Evolutionary conservation across 1,284 basidiomycete species (phyloP), one percentile per base, ranked within the genome.

Genomic region (Mycena sp.): DNA sequence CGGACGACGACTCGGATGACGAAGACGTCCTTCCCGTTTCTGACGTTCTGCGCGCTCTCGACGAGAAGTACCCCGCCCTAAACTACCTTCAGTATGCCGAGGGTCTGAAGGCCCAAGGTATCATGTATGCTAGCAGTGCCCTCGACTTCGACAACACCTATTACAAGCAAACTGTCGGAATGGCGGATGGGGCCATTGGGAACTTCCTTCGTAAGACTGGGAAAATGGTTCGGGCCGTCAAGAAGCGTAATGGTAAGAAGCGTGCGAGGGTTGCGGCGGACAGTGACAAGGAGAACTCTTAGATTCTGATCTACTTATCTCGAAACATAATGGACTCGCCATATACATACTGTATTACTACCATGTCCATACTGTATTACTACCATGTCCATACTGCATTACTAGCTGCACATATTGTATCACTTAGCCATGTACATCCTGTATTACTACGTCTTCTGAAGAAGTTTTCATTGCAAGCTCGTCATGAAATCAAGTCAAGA

Each of bases 261-360:
- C 45, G 45, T 1, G 46, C 56, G 1, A 12, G 45, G 17, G 12
- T 25, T 7, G 19, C 14, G 1, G 44, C 7, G 21, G 19, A 48
- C 11, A 35, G 21, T 35, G 56, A 57, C 17, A 40, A 57, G 14
- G 55, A 57, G 12, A 46, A 57, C 45, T 58, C 11, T n/a, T n/a
- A n/a, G n/a, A n/a, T n/a, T n/a, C n/a, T n/a, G n/a, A n/a, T n/a
- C n/a, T n/a, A n/a, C n/a, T n/a, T n/a, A n/a, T n/a, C n/a, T n/a
- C n/a, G n/a, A n/a, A n/a, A n/a, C n/a, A n/a, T n/a, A n/a, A n/a
- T n/a, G n/a, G n/a, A n/a, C n/a, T n/a, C 41, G 45, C 23, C 19
- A 49, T n/a, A n/a, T 32, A 50, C 35, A 58, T 58, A 41, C 19
- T 59, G 57, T 52, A 59, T 59, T 35, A 38, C 49, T 48, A 35